Evolutionary conservation across 805 yeast genomes (phyloP).

Genomic region (Helenozyma rhizophorensis): DNA sequence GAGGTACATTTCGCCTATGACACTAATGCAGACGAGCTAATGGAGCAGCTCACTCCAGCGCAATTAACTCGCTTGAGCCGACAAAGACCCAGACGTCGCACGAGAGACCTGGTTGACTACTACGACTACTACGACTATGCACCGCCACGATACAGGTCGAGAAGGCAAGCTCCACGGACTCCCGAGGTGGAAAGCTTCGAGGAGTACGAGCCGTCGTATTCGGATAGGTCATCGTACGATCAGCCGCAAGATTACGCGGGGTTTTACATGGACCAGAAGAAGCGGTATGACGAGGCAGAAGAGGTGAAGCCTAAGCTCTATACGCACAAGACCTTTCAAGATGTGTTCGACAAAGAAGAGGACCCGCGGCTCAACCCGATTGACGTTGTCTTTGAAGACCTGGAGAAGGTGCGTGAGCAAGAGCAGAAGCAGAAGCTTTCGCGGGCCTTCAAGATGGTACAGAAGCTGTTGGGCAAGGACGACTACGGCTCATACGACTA

Average conservation of each 20-base stretch:
- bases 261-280: constrained; percentile 36
- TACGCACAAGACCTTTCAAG: constrained; percentile 36
- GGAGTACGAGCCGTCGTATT: too few species aligned
- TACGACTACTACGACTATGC: constrained; percentile 5
- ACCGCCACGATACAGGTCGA: too few species aligned
- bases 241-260: constrained; percentile 17
- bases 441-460: constrained; percentile 26
- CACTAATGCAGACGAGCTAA: constrained; percentile 24
- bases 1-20: too few species aligned
- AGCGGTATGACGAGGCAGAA: constrained; percentile 28
- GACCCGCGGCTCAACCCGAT: constrained; percentile 37
- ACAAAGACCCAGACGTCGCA: too few species aligned
- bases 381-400: constrained; percentile 35
- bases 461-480: constrained; percentile 25
- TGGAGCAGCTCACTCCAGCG: constrained; percentile 37
- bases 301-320: constrained; percentile 30
- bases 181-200: too few species aligned
- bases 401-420: constrained; percentile 12
- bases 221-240: too few species aligned
- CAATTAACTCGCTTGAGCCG: constrained; percentile 18
- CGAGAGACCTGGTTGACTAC: constrained; percentile 4
- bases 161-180: too few species aligned
- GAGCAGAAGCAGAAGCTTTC: constrained; percentile 20
- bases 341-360: constrained; percentile 28
- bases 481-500: constrained; percentile 35